phyloP scores from a whole-genome alignment of 192 early-diverging fungal genomes.

The Coemansia sp. region DNA sequence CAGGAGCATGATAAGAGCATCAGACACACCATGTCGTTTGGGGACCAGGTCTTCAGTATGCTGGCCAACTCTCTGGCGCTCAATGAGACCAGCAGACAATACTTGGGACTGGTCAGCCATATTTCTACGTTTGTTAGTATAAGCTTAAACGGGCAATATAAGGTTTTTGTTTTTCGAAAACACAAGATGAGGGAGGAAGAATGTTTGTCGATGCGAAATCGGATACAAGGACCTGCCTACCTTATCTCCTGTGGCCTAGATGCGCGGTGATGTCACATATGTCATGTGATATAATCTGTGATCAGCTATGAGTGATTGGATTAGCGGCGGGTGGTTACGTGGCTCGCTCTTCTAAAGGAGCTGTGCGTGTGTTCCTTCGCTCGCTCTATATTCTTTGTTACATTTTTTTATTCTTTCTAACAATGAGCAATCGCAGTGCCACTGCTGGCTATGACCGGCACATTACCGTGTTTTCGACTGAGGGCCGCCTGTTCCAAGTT shows the following conservation, averaged over 20 bases:
- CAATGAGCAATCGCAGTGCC: constrained; percentile 56
- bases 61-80: background rate
- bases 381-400: background rate
- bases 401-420: background rate
- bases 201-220: background rate
- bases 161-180: background rate
- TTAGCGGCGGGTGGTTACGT: background rate
- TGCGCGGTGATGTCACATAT: background rate
- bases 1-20: constrained; percentile 25
- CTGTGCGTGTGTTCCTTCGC: background rate
- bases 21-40: constrained; percentile 17
- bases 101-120: background rate
- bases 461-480: constrained; percentile 99
- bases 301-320: background rate
- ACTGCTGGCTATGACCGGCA: constrained; percentile 94
- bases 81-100: background rate
- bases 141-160: background rate
- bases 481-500: constrained; percentile 99
- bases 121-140: background rate
- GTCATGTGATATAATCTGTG: background rate
- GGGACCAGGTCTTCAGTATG: constrained; percentile 18
- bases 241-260: background rate
- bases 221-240: background rate
- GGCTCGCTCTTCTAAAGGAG: background rate
- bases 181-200: background rate